Conservation (phyloP, 192 early-diverging fungal genomes). For the Mortierella antarctica region DNA sequence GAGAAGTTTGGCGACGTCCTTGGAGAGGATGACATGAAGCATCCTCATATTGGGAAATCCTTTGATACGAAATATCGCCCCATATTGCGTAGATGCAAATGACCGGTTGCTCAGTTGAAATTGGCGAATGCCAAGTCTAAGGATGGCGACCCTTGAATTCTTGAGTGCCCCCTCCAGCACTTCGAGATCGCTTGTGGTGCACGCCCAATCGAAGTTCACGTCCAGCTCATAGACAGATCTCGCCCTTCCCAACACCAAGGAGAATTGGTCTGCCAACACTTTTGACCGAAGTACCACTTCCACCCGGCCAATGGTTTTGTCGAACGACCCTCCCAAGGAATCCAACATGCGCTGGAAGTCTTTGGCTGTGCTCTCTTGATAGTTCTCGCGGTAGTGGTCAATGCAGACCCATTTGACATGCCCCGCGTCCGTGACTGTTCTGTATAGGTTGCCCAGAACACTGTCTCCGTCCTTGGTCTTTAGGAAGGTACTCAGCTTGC, state of each 20-base stretch:
- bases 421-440: background rate
- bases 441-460: background rate
- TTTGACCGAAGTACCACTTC: background rate
- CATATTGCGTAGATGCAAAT: background rate
- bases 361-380: background rate
- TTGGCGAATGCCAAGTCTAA: slow-evolving; percentile 9
- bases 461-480: slow-evolving; percentile 1
- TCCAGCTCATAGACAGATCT: background rate
- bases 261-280: slow-evolving; percentile 3
- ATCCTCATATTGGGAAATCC: background rate
- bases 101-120: background rate
- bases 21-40: background rate
- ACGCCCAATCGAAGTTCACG: background rate
- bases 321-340: too few relatives aligned
- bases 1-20: too few relatives aligned
- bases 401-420: slow-evolving; percentile 20
- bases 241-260: background rate
- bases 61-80: background rate
- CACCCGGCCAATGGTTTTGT: background rate
- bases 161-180: slow-evolving; percentile 12
- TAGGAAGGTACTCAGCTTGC: too few relatives aligned
- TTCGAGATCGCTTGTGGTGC: slow-evolving; percentile 13
- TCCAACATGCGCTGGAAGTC: background rate
- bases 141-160: slow-evolving; percentile 5
- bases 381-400: background rate